Percentiles rank a stretch among this genome's conserved stretches.
These are phyloP conservation scores for Pestalotiopsis sp. DNA, from an alignment of 2,329 filamentous ascomycete species.

Conservation along the genomic window DNA sequence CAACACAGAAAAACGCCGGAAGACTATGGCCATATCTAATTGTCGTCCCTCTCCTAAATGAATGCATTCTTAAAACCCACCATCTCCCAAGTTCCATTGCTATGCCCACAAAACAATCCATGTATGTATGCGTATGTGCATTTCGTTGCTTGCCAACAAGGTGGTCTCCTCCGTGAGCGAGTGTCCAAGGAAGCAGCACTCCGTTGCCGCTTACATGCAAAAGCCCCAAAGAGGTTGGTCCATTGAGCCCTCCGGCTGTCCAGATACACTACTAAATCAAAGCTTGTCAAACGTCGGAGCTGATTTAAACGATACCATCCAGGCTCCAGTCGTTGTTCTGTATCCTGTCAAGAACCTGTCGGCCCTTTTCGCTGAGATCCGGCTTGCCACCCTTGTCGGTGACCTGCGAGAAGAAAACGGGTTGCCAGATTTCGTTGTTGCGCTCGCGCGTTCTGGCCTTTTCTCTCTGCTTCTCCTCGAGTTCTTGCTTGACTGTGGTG, in stretches of 20 bases:
- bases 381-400: conserved; percentile 59
- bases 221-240: background rate
- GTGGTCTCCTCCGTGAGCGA: background rate
- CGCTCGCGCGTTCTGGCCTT: conserved; percentile 81
- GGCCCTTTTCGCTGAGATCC: conserved; percentile 57
- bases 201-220: background rate
- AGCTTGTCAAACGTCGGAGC: background rate
- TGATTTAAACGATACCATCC: conserved; percentile 42
- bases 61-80: conserved; percentile 2
- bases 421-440: conserved; percentile 72
- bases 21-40: conserved; percentile 1
- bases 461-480: conserved; percentile 87
- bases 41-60: background rate
- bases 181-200: background rate
- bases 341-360: conserved; percentile 51
- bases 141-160: background rate
- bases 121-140: conserved; percentile 7
- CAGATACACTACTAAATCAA: background rate
- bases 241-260: background rate
- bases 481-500: conserved; percentile 84
- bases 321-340: conserved; percentile 57
- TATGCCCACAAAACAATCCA: conserved; percentile 9
- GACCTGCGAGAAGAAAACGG: conserved; percentile 79
- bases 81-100: background rate
- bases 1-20: conserved; percentile 2